These are phyloP conservation scores for Mortierella sp. DNA, from an alignment of 371 early-diverging fungal species.

Conservation along the genomic window DNA sequence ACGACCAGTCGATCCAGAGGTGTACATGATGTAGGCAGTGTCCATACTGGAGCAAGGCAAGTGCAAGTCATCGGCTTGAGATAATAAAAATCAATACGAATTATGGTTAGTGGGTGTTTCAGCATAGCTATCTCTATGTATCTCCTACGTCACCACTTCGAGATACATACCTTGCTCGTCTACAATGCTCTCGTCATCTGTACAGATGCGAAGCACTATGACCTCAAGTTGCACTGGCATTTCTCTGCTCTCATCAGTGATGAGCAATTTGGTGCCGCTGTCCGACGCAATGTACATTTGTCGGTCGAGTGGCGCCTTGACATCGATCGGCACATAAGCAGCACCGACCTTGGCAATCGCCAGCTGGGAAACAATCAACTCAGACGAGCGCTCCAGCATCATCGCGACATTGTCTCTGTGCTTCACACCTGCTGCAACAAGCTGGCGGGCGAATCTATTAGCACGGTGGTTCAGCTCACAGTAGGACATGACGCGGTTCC, in stretches of 20 bases:
- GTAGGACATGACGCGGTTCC: conserved; percentile 15
- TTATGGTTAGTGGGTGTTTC: background rate
- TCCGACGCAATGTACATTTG: conserved; percentile 8
- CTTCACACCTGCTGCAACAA: background rate
- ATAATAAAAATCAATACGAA: background rate
- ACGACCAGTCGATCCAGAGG: conserved; percentile 65
- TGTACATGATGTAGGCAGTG: conserved; percentile 56
- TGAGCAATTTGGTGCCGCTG: background rate
- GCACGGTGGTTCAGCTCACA: conserved; percentile 5
- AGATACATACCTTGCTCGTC: too few relatives aligned
- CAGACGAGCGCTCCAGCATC: conserved; percentile 8
- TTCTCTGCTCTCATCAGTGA: conserved; percentile 1
- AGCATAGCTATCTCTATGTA: too few relatives aligned
- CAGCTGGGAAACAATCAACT: conserved; percentile 1
- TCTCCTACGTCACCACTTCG: too few relatives aligned
- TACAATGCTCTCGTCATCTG: background rate
- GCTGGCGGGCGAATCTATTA: background rate
- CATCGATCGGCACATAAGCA: conserved; percentile 13
- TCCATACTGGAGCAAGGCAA: background rate
- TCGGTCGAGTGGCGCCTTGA: conserved; percentile 2
- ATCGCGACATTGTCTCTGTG: conserved; percentile 10
- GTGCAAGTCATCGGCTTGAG: background rate
- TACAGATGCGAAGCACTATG: background rate
- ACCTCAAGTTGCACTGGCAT: background rate
- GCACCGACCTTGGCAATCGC: conserved; percentile 12